Conservation (phyloP, 768 basidiomycete species). For the Cantharellus anzutake region DNA sequence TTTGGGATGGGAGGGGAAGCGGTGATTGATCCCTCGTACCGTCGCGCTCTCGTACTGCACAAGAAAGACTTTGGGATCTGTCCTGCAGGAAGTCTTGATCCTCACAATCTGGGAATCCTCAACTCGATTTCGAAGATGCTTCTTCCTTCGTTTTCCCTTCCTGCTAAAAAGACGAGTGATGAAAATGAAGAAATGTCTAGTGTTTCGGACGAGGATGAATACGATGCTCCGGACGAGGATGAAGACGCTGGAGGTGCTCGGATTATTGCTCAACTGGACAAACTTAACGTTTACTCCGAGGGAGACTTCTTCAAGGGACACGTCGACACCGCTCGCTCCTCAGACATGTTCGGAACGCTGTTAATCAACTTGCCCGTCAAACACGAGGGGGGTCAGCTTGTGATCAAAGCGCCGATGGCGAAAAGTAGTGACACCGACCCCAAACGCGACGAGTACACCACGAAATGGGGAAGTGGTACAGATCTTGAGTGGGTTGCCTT, state of each 20-base stretch:
- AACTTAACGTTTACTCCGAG: conserved; percentile 10
- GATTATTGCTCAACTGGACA: background rate
- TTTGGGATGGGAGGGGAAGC: too few species aligned
- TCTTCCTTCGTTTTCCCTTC: background rate
- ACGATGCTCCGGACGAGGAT: too few species aligned
- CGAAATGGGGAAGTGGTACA: background rate
- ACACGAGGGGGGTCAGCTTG: conserved; percentile 27
- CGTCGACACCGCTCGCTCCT: conserved; percentile 27
- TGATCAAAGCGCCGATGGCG: conserved; percentile 12
- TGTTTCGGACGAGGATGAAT: background rate
- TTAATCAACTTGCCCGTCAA: conserved; percentile 29
- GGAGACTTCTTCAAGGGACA: conserved; percentile 33
- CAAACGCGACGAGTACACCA: background rate
- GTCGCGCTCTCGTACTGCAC: conserved; percentile 1
- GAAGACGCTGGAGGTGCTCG: background rate
- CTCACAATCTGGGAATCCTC: background rate
- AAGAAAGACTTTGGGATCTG: background rate
- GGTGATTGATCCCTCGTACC: too few species aligned
- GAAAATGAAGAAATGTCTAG: too few species aligned
- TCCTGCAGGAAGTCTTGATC: background rate
- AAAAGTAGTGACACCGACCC: background rate
- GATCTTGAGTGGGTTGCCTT: conserved; percentile 24
- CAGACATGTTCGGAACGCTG: conserved; percentile 32
- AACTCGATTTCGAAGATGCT: background rate
- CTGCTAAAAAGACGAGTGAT: too few species aligned